Conservation (phyloP, 2,329 filamentous ascomycete genomes). For the Huntiella moniliformis region DNA sequence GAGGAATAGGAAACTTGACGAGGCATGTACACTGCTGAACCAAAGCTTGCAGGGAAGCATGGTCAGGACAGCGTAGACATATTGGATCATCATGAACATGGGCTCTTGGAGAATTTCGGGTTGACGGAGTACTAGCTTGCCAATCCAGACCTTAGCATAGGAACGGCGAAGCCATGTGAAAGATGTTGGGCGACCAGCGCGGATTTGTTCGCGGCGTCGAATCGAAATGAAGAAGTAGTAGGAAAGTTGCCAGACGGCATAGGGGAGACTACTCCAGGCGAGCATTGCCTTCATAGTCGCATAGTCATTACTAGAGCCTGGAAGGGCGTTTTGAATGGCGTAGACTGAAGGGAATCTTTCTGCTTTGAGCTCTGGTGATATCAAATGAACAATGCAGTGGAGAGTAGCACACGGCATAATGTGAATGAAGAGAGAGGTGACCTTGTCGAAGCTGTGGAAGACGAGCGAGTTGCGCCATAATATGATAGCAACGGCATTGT, state of each 20-base stretch:
- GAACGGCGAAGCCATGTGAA: constrained; percentile 93
- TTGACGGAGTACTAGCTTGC: constrained; percentile 62
- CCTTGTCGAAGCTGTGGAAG: constrained; percentile 96
- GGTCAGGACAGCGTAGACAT: constrained; percentile 71
- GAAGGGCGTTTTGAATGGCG: constrained; percentile 49
- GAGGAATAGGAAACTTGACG: constrained; percentile 52
- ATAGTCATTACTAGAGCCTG: constrained; percentile 64
- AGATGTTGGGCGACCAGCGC: constrained; percentile 81
- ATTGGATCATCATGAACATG: constrained; percentile 93
- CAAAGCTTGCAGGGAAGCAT: constrained; percentile 90
- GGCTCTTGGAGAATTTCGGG: constrained; percentile 63
- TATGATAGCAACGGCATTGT: constrained; percentile 92
- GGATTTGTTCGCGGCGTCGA: constrained; percentile 86
- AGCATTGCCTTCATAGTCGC: constrained; percentile 67
- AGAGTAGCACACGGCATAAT: constrained; percentile 95
- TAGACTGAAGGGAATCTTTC: constrained; percentile 69
- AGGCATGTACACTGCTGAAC: constrained; percentile 78
- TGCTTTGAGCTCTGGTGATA: constrained; percentile 44
- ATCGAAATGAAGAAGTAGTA: constrained; percentile 96
- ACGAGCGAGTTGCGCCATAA: constrained; percentile 99
- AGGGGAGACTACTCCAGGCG: constrained; percentile 82
- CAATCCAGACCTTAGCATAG: constrained; percentile 79
- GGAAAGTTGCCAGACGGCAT: constrained; percentile 74
- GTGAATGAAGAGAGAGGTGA: constrained; percentile 95
- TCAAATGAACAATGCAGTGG: constrained; percentile 78